phyloP scores from a whole-genome alignment of 345 rosid genomes.

The Carallia brachiata region DNA sequence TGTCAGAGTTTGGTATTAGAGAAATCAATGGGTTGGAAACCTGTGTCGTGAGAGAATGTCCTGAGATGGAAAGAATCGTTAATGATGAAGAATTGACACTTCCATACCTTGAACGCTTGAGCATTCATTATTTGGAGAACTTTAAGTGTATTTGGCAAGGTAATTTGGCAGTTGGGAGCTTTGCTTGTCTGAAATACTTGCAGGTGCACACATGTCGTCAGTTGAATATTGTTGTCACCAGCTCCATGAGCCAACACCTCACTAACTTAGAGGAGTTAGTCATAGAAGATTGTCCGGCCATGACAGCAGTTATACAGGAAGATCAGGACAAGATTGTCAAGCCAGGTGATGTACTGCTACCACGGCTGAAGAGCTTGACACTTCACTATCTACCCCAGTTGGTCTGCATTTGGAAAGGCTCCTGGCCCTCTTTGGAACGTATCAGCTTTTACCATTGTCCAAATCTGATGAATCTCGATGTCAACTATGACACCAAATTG shows the following conservation, averaged over 20 bases:
- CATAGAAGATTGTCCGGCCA: conserved; percentile 23
- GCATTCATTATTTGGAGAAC: conserved; percentile 18
- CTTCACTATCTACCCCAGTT: conserved; percentile 18
- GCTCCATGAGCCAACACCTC: conserved; percentile 3
- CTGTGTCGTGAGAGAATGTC: conserved; percentile 28
- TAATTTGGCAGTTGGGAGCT: conserved; percentile 7
- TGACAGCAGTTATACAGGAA: not conserved
- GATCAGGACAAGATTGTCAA: not conserved
- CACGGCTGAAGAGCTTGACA: conserved; percentile 10
- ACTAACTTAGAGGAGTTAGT: conserved; percentile 20
- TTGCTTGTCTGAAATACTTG: conserved; percentile 17
- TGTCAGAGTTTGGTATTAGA: conserved; percentile 16
- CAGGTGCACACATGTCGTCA: conserved; percentile 9
- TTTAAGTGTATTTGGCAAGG: conserved; percentile 16
- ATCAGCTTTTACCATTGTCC: conserved; percentile 21
- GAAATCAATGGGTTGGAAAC: conserved; percentile 11
- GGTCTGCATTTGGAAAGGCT: conserved; percentile 12
- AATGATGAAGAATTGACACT: conserved; percentile 8
- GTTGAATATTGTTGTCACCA: conserved; percentile 11
- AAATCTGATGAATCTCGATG: conserved; percentile 9
- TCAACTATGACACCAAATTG: not conserved
- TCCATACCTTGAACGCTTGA: conserved; percentile 17
- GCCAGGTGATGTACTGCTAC: not conserved
- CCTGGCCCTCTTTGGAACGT: conserved; percentile 14
- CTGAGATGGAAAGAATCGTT: conserved; percentile 12